These are phyloP conservation scores for Sclerotinia spermophila DNA, from an alignment of 2,329 filamentous ascomycete species.

Conservation along the genomic window DNA sequence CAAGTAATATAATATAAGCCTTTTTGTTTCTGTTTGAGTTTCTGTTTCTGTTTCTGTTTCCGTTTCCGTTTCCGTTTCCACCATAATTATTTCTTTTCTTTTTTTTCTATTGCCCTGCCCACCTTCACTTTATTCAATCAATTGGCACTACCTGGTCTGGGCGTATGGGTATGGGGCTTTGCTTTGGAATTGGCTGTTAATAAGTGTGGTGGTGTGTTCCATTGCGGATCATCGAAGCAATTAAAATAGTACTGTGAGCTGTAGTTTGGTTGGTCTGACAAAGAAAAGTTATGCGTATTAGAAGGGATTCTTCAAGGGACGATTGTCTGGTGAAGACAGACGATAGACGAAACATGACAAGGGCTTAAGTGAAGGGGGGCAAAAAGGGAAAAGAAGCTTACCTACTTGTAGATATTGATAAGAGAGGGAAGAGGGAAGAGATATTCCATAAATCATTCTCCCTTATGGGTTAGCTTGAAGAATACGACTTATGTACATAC, in stretches of 20 bases:
- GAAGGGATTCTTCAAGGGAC: neutral
- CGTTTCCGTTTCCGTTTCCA: too few relatives aligned
- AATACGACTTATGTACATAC: neutral
- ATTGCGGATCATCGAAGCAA: conserved; percentile 3
- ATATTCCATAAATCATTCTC: neutral
- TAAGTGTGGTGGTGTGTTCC: neutral
- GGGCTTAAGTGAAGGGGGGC: neutral
- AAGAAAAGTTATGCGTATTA: neutral
- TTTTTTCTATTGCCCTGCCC: too few relatives aligned
- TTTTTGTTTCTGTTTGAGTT: too few relatives aligned
- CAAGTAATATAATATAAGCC: neutral
- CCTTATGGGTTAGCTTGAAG: neutral
- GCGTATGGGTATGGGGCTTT: neutral
- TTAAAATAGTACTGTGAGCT: neutral
- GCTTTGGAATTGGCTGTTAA: neutral
- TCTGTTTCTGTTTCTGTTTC: too few relatives aligned
- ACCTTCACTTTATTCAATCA: neutral
- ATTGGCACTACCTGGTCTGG: neutral
- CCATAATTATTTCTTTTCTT: neutral
- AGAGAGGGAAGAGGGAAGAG: accelerated
- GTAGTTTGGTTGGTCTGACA: neutral
- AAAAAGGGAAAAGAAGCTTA: neutral
- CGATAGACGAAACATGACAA: neutral
- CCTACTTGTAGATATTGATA: too few relatives aligned
- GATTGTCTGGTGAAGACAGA: neutral